Percentiles rank a stretch among this genome's conserved stretches.
Conservation (phyloP, 2,329 filamentous ascomycete genomes). For the Calonectria fujianensis region DNA sequence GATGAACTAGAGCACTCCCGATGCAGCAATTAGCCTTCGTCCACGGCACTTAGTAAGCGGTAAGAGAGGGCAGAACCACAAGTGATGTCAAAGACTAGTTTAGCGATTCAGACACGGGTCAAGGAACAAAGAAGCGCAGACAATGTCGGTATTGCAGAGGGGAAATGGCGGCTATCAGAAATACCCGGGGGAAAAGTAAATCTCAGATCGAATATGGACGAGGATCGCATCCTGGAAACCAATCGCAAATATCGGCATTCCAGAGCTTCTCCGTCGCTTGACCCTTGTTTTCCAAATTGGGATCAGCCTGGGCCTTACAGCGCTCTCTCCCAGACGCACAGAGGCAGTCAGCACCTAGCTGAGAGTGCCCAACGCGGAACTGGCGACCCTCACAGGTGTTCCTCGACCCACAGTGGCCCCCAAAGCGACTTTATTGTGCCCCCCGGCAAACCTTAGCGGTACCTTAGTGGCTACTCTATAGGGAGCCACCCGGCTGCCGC, state of each 20-base stretch:
- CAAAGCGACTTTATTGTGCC: slow-evolving; percentile 28
- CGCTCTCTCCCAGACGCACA: slow-evolving; percentile 15
- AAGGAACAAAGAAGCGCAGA: slow-evolving; percentile 9
- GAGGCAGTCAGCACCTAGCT: slow-evolving; percentile 23
- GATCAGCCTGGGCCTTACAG: slow-evolving; percentile 21
- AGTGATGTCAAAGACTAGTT: slow-evolving; percentile 25
- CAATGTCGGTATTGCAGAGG: neutral
- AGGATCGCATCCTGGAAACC: slow-evolving; percentile 18
- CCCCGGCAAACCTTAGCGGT: slow-evolving; percentile 28
- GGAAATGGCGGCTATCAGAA: slow-evolving; percentile 4
- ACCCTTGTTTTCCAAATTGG: slow-evolving; percentile 27
- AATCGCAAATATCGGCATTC: slow-evolving; percentile 20
- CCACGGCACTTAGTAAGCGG: slow-evolving; percentile 16
- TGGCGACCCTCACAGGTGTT: slow-evolving; percentile 13
- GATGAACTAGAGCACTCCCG: neutral
- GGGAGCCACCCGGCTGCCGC: slow-evolving; percentile 36
- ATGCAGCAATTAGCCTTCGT: slow-evolving; percentile 9
- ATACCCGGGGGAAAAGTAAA: slow-evolving; percentile 16
- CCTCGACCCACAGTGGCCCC: slow-evolving; percentile 12
- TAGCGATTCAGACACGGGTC: neutral
- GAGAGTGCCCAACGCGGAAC: slow-evolving; percentile 17
- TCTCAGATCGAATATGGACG: slow-evolving; percentile 10
- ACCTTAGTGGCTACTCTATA: slow-evolving; percentile 35
- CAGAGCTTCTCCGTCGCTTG: neutral
- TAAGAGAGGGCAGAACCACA: slow-evolving; percentile 15